Evolutionary conservation across 2,329 filamentous ascomycete genomes (phyloP).

Genomic region (Aspergillus caelatus): DNA sequence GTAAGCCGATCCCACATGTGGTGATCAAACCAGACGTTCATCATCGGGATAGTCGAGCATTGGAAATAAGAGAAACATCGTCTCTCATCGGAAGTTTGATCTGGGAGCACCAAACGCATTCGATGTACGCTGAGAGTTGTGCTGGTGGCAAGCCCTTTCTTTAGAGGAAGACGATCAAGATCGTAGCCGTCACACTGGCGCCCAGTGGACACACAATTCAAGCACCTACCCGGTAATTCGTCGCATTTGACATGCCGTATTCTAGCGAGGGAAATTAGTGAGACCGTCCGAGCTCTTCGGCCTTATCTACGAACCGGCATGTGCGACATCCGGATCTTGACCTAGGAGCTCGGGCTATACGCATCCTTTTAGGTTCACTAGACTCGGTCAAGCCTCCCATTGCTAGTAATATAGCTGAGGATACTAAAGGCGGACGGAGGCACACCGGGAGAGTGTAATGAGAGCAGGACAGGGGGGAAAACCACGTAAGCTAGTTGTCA

Average conservation of each 20-base stretch:
- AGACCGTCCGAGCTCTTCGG: too few relatives aligned
- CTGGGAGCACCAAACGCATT: background rate
- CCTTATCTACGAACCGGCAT: too few relatives aligned
- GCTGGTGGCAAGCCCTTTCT: background rate
- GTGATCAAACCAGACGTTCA: conserved; percentile 19
- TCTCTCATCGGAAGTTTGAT: conserved; percentile 20
- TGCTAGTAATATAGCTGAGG: too few relatives aligned
- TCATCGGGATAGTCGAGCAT: conserved; percentile 16
- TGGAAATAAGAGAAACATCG: conserved; percentile 24
- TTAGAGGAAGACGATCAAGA: conserved; percentile 14
- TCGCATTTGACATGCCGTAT: conserved; percentile 27
- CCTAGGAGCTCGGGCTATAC: too few relatives aligned
- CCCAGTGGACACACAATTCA: conserved; percentile 39
- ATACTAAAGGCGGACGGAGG: too few relatives aligned
- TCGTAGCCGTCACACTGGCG: conserved; percentile 44
- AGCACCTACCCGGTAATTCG: conserved; percentile 37
- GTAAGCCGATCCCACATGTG: conserved; percentile 12
- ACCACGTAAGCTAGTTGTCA: too few relatives aligned
- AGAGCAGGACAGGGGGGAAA: too few relatives aligned
- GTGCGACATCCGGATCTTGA: too few relatives aligned
- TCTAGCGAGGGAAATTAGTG: too few relatives aligned
- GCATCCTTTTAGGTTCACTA: too few relatives aligned
- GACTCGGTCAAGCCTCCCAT: too few relatives aligned
- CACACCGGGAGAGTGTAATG: too few relatives aligned
- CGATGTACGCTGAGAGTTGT: background rate